phyloP scores from a whole-genome alignment of 1,139 yeast genomes.

The Arxiozyma slooffiae region DNA sequence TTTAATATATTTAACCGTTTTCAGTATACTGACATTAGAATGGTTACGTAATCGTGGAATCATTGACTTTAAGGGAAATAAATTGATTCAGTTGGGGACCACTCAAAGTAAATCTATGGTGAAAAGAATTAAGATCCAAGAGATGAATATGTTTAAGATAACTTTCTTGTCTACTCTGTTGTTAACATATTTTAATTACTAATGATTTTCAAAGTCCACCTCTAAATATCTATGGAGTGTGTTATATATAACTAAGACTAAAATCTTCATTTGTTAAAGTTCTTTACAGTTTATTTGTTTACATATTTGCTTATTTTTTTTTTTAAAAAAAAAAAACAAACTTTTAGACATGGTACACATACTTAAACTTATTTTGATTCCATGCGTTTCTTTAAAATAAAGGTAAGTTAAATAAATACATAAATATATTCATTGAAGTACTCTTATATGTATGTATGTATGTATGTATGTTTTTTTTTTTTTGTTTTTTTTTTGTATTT shows the following conservation, averaged over 20 bases:
- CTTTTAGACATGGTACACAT: neutral
- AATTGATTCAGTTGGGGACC: conserved; percentile 5
- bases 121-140: conserved; percentile 4
- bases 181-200: conserved; percentile 11
- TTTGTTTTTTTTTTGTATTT: neutral
- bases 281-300: neutral
- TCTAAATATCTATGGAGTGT: no score
- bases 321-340: no score
- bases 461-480: neutral
- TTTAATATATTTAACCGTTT: conserved; percentile 13
- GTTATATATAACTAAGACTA: no score
- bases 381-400: neutral
- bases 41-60: conserved; percentile 18
- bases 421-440: neutral
- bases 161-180: conserved; percentile 17
- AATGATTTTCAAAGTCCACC: conserved; percentile 1
- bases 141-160: conserved; percentile 14
- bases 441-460: neutral
- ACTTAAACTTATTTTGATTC: no score
- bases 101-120: conserved; percentile 5
- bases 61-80: conserved; percentile 11
- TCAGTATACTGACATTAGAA: conserved; percentile 16
- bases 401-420: neutral
- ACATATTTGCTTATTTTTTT: no score
- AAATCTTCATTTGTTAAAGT: neutral